phyloP scores from a whole-genome alignment of 1,139 yeast genomes.

The Zygoascus meyerae region DNA sequence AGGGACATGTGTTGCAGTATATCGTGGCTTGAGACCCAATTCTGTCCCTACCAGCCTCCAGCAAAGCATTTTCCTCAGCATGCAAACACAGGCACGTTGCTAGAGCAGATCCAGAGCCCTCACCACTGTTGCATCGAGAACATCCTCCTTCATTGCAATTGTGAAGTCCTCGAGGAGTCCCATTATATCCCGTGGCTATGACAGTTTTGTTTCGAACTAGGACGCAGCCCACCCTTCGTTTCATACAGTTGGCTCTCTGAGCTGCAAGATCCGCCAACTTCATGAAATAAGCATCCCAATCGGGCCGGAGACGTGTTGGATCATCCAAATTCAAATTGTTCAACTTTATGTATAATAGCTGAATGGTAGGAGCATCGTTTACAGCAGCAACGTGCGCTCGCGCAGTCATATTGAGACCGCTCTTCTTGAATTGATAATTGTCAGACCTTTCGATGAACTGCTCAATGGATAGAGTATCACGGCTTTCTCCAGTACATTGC shows the following conservation, averaged over 20 bases:
- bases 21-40: slow-evolving; percentile 57
- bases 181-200: slow-evolving; percentile 94
- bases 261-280: slow-evolving; percentile 89
- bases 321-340: slow-evolving; percentile 52
- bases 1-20: slow-evolving; percentile 96
- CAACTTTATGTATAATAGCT: slow-evolving; percentile 47
- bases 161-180: slow-evolving; percentile 82
- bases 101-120: slow-evolving; percentile 60
- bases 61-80: slow-evolving; percentile 93
- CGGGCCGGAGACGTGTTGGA: slow-evolving; percentile 68
- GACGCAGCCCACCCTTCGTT: slow-evolving; percentile 93
- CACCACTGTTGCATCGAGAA: slow-evolving; percentile 59
- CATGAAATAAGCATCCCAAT: slow-evolving; percentile 97
- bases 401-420: slow-evolving; percentile 47
- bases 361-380: slow-evolving; percentile 49
- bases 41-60: slow-evolving; percentile 91
- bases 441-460: slow-evolving; percentile 48
- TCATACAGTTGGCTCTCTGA: slow-evolving; percentile 90
- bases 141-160: slow-evolving; percentile 98
- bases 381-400: slow-evolving; percentile 54
- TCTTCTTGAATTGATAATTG: slow-evolving; percentile 36
- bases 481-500: slow-evolving; percentile 2
- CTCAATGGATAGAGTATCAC: slow-evolving; percentile 13
- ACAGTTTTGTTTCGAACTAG: slow-evolving; percentile 81
- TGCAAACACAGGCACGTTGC: slow-evolving; percentile 88